phyloP scores from a whole-genome alignment of 2,329 filamentous ascomycete genomes.

The Ascochyta koolunga region DNA sequence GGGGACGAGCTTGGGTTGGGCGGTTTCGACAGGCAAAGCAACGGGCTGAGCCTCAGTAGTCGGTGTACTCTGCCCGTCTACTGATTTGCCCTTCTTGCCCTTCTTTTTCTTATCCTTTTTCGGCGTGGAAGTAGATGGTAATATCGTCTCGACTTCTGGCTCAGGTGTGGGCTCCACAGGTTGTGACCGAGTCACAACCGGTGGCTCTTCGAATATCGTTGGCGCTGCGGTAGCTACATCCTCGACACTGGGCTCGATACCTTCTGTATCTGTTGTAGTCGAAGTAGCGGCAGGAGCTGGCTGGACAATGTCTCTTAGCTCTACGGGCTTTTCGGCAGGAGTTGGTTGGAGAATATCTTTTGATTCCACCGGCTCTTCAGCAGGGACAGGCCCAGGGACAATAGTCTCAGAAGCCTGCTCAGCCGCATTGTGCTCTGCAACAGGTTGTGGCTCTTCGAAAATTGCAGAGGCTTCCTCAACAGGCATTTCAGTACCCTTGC shows the following conservation, averaged over 20 bases:
- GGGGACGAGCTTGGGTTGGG: not conserved
- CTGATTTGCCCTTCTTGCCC: constrained; percentile 26
- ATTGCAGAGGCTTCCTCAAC: constrained; percentile 8
- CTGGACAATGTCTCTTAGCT: not conserved
- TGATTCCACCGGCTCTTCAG: not conserved
- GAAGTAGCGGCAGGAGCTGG: not conserved
- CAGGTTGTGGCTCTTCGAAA: not conserved
- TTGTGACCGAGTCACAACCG: not conserved
- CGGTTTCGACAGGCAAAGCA: not conserved
- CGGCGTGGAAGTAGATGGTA: constrained; percentile 5
- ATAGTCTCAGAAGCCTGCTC: not conserved
- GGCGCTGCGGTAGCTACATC: not conserved
- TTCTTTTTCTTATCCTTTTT: constrained; percentile 39
- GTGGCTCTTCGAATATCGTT: not conserved
- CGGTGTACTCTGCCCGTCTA: constrained; percentile 22
- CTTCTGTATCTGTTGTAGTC: not conserved
- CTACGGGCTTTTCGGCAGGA: not conserved
- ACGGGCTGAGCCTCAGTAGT: constrained; percentile 13
- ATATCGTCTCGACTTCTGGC: not conserved
- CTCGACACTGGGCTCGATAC: not conserved
- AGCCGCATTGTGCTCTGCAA: not conserved
- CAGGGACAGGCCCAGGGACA: not conserved
- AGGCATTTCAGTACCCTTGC: constrained; percentile 15
- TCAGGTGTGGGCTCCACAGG: not conserved
- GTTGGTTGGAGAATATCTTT: not conserved